A percentile compares a stretch with the other conserved stretches of the same genome.
Conservation (phyloP, 1,139 yeast genomes). For the Suhomyces guaymorum region DNA sequence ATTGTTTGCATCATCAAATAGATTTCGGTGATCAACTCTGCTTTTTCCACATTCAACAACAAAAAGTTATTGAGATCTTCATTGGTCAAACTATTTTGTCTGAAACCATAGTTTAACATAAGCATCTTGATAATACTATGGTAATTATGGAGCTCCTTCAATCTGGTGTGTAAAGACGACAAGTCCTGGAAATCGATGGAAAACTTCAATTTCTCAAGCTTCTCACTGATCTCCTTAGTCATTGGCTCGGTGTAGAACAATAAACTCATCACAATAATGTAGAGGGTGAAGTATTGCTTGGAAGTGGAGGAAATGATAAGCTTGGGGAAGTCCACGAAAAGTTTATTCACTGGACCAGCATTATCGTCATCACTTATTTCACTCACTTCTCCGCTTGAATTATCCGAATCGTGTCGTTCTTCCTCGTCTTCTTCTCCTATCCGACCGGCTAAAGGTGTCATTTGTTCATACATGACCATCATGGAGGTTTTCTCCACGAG, state of each 20-base stretch:
- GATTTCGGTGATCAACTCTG: slow-evolving; percentile 36
- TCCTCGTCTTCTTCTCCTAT: slow-evolving; percentile 11
- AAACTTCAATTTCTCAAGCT: slow-evolving; percentile 42
- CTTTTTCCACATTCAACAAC: slow-evolving; percentile 29
- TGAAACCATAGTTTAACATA: slow-evolving; percentile 37
- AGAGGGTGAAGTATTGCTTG: slow-evolving; percentile 43
- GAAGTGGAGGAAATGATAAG: slow-evolving; percentile 44
- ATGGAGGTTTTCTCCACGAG: slow-evolving; percentile 42
- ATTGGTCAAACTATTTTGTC: slow-evolving; percentile 35
- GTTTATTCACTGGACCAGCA: slow-evolving; percentile 16
- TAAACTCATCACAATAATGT: slow-evolving; percentile 36
- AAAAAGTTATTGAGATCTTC: slow-evolving; percentile 41
- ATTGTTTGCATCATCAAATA: slow-evolving; percentile 42
- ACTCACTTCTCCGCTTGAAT: slow-evolving; percentile 7
- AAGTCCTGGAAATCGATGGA: slow-evolving; percentile 47
- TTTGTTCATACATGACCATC: slow-evolving; percentile 37
- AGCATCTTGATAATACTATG: slow-evolving; percentile 26
- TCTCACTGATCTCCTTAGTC: slow-evolving; percentile 36
- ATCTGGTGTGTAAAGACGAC: slow-evolving; percentile 29
- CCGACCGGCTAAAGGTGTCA: slow-evolving; percentile 28
- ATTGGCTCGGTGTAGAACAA: slow-evolving; percentile 47
- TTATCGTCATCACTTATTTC: background rate
- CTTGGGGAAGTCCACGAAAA: slow-evolving; percentile 44
- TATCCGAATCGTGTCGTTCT: no score
- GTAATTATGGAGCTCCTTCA: slow-evolving; percentile 32